A percentile compares a stretch with the other conserved stretches of the same genome.
Conservation (phyloP, 2,329 filamentous ascomycete genomes). For the Penicillium sp. region DNA sequence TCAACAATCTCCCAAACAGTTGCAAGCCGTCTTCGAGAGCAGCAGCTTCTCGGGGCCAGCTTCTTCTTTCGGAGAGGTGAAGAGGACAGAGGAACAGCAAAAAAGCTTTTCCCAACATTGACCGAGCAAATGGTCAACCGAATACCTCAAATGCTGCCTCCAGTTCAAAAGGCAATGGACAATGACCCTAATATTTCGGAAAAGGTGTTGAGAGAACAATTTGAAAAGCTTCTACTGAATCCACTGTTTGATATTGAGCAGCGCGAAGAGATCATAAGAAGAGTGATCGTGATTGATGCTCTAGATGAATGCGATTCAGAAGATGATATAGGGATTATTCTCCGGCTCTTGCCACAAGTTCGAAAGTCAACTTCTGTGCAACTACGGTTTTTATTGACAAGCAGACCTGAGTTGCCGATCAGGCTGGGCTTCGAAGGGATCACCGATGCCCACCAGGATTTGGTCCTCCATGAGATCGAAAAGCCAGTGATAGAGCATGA, state of each 20-base stretch:
- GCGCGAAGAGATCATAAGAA: not conserved
- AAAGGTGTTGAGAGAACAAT: slow-evolving; percentile 29
- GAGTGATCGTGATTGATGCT: slow-evolving; percentile 26
- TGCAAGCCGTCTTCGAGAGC: not conserved
- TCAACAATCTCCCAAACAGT: not conserved
- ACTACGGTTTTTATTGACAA: slow-evolving; percentile 28
- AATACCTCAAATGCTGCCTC: slow-evolving; percentile 29
- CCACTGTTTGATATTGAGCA: slow-evolving; percentile 18
- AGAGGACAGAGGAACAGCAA: not conserved
- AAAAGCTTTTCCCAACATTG: slow-evolving; percentile 17
- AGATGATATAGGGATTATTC: slow-evolving; percentile 20
- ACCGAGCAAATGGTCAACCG: slow-evolving; percentile 28
- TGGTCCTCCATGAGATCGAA: slow-evolving; percentile 26
- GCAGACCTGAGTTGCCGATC: slow-evolving; percentile 30
- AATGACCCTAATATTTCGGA: slow-evolving; percentile 25
- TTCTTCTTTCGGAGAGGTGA: not conserved
- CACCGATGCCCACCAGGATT: slow-evolving; percentile 18
- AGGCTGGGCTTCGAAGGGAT: not conserved
- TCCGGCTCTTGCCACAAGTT: slow-evolving; percentile 20
- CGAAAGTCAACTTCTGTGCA: slow-evolving; percentile 12
- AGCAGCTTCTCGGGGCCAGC: not conserved
- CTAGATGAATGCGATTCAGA: slow-evolving; percentile 30
- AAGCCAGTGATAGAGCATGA: slow-evolving; percentile 22
- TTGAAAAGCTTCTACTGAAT: slow-evolving; percentile 26
- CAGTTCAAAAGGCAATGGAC: slow-evolving; percentile 21